Evolutionary conservation across 306 rosid species (phyloP), one percentile per base, ranked within the genome.

Genomic region (Dalbergia cultrata): DNA sequence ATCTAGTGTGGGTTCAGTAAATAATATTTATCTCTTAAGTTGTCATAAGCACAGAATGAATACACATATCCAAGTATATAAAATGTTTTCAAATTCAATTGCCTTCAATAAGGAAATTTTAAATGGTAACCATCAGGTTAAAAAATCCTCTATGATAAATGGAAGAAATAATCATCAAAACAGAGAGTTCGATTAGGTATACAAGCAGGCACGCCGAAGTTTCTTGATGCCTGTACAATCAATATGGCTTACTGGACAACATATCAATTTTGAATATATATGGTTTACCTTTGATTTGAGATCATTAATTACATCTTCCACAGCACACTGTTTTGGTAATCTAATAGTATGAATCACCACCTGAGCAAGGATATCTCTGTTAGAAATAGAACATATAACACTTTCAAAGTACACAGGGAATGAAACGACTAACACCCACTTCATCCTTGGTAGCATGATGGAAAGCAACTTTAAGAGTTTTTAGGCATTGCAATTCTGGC

Each of bases 361-460:
- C 95, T 92, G 89, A 76, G 69, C 26, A 75, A 82, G 66, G 67
- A 18, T 17, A 74, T 14, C 33, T 16, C 67, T 41, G 56, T 68
- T 63, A 52, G 56, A 43, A 67, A 43, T 31, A 57, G 34, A 57
- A 78, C 7, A 56, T 7, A 59, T 53, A 70, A 50, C 21, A 49
- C 34, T 39, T 65, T 70, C 43, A 31, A 7, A 26, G 16, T 8
- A 45, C 72, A 35, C 19, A 43, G 43, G 13, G 26, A 53, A 47
- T 2, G 63, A 39, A 53, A 53, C 67, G 13, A 47, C 50, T 50
- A 64, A 43, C 47, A 84, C 90, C 5, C 74, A 93, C 98, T 87
- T 93, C 98, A 85, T 90, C 98, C 83, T 90, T 93, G 58, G 88
- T 85, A 44, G 97, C 87, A 67, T 87, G 92, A 86, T 91, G 95